phyloP scores from a whole-genome alignment of 768 basidiomycete genomes.

The Hortiboletus flavorubellus region DNA sequence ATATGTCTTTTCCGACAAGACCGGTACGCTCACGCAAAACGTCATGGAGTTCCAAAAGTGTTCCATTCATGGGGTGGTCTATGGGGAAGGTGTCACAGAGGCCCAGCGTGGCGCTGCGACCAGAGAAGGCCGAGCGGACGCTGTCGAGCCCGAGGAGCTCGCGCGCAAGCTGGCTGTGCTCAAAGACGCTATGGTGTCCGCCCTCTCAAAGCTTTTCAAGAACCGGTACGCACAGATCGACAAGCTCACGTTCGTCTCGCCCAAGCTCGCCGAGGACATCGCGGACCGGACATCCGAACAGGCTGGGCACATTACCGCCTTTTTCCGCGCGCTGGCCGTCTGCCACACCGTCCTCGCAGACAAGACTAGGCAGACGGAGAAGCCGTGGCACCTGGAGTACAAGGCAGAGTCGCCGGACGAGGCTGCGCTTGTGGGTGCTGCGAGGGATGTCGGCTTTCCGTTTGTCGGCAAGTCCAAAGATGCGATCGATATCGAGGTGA shows the following conservation, averaged over 20 bases:
- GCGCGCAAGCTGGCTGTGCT: constrained; percentile 57
- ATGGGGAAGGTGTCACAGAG: constrained; percentile 95
- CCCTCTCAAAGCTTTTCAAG: constrained; percentile 77
- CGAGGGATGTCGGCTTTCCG: constrained; percentile 90
- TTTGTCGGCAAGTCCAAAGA: constrained; percentile 78
- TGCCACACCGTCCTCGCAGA: constrained; percentile 93
- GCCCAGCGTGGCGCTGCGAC: constrained; percentile 91
- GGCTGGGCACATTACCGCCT: constrained; percentile 65
- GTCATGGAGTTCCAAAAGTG: constrained; percentile 99
- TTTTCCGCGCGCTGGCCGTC: constrained; percentile 93
- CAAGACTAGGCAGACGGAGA: constrained; percentile 54
- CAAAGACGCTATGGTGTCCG: constrained; percentile 74
- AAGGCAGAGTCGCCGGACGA: constrained; percentile 98
- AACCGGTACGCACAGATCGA: constrained; percentile 82
- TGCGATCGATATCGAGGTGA: constrained; percentile 81
- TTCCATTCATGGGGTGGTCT: constrained; percentile 76
- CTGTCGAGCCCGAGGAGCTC: constrained; percentile 69
- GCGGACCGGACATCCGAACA: constrained; percentile 58
- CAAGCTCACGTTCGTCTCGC: constrained; percentile 84
- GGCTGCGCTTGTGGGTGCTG: constrained; percentile 88
- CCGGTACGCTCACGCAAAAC: constrained; percentile 96
- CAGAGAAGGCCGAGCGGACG: constrained; percentile 67
- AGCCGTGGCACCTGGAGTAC: constrained; percentile 72
- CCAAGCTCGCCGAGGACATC: constrained; percentile 78
- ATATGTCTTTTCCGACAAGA: constrained; percentile 93